Evolutionary conservation across 2,329 filamentous ascomycete species (phyloP), one percentile per base, ranked within the genome.

Genomic region (Alternaria alternata): DNA sequence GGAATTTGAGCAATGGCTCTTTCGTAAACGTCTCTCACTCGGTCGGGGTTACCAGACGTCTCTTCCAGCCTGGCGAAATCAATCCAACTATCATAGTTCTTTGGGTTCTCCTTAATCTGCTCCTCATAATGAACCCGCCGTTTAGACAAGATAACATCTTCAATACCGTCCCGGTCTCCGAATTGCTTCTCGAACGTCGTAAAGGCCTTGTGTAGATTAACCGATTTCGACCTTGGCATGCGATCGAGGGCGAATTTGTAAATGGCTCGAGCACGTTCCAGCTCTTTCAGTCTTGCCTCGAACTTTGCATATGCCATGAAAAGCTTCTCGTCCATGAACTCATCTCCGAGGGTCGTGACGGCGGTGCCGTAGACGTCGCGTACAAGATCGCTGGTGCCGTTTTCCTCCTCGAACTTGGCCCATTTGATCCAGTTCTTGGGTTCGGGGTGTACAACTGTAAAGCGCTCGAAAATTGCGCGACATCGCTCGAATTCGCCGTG

Each of bases 181-280:
- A 93, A 99, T 73, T 99, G 95, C 82, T 99, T 99, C 80, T 99
- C 95, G 69, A 99, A 99, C 0, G 92, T 94, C 0, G 94, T 98
- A 77, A 98, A 99, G 14, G 93, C 89, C 76, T 96, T 96, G 81
- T 99, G 94, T 8, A 99, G 85, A 14, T 86, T 84, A 79, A 90
- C 89, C 1, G 94, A 95, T 77, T 91, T 93, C 12, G 93, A 96
- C 22, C 95, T 88, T 11, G 95, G 91, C 64, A 99, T 86, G 53
- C 94, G 91, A 78, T 99, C 95, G 7, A 99, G 83, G 24, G 94
- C 94, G 75, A 96, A 97, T 75, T 97, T 97, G 85, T 96, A 99
- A 69, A 99, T 98, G 32, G 94, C 94, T 63, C 95, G 85, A 4
- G 94, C 91, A 7, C 95, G 90, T 78, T 98, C 94, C 74, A 95